These are phyloP conservation scores for Arachnomyces sp. DNA, from an alignment of 2,329 filamentous ascomycete species.

Conservation along the genomic window DNA sequence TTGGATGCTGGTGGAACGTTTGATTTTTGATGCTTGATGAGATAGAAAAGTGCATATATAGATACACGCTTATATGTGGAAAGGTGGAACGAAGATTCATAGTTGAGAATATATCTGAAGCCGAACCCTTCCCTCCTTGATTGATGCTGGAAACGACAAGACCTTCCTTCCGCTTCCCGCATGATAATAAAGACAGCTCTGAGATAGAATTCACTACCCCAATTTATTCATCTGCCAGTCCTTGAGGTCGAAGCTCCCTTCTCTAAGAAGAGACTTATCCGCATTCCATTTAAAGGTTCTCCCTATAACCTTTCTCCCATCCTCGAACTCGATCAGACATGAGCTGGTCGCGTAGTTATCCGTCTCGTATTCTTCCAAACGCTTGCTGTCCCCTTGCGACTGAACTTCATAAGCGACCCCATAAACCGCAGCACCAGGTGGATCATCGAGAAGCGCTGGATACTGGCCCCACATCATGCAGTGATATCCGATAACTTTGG, in stretches of 20 bases:
- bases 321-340: conserved; percentile 6
- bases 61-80: too few relatives aligned
- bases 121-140: too few relatives aligned
- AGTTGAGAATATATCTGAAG: too few relatives aligned
- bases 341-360: conserved; percentile 8
- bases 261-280: conserved; percentile 3
- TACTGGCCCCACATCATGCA: conserved; percentile 24
- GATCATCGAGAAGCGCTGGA: conserved; percentile 17
- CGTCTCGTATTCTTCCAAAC: conserved; percentile 19
- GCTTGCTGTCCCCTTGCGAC: conserved; percentile 13
- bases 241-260: conserved; percentile 10
- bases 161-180: too few relatives aligned
- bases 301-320: conserved; percentile 1
- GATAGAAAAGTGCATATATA: too few relatives aligned
- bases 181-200: too few relatives aligned
- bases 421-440: conserved; percentile 12
- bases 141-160: too few relatives aligned
- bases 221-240: conserved; percentile 7
- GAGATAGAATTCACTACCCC: too few relatives aligned
- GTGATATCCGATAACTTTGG: conserved; percentile 17
- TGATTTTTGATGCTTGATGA: too few relatives aligned
- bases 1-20: too few relatives aligned
- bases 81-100: too few relatives aligned
- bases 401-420: conserved; percentile 19
- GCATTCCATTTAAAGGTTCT: conserved; percentile 7